phyloP scores from a whole-genome alignment of 768 basidiomycete species.

The Tricholoma saponaceum region DNA sequence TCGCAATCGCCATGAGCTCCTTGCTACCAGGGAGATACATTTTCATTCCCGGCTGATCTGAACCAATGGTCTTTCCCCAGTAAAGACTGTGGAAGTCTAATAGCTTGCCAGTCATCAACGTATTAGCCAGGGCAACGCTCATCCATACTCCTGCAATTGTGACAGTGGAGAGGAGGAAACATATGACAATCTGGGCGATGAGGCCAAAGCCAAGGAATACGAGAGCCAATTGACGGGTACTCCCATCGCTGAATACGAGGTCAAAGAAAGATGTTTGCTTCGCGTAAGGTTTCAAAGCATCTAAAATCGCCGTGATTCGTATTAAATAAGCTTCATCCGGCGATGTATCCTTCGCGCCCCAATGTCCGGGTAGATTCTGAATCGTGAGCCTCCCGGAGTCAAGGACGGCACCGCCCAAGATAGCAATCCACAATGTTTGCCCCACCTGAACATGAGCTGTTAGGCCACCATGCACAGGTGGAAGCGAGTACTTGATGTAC shows the following conservation, averaged over 20 bases:
- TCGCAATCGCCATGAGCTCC: slow-evolving; percentile 20
- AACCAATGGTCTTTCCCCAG: slow-evolving; percentile 12
- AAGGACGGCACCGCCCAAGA: slow-evolving; percentile 19
- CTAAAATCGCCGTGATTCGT: slow-evolving; percentile 17
- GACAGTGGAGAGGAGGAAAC: slow-evolving; percentile 23
- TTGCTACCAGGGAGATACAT: slow-evolving; percentile 15
- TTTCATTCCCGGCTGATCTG: slow-evolving; percentile 9
- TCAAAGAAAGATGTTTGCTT: slow-evolving; percentile 13
- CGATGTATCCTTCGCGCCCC: slow-evolving; percentile 13
- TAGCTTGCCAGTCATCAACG: slow-evolving; percentile 15
- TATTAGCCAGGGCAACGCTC: slow-evolving; percentile 7
- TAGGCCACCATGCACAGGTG: slow-evolving; percentile 2
- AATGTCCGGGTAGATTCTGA: slow-evolving; percentile 20
- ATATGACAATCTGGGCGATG: slow-evolving; percentile 19
- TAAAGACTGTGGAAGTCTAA: slow-evolving; percentile 20
- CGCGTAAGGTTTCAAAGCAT: slow-evolving; percentile 13
- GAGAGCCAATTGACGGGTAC: slow-evolving; percentile 10
- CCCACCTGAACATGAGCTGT: slow-evolving; percentile 16
- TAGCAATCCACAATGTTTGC: slow-evolving; percentile 21
- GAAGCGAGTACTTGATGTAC: slow-evolving; percentile 13
- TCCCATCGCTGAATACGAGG: slow-evolving; percentile 16
- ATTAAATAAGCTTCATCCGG: slow-evolving; percentile 17
- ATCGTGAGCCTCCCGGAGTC: slow-evolving; percentile 22
- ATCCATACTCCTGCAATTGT: slow-evolving; percentile 18
- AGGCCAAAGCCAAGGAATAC: slow-evolving; percentile 22